Percentiles rank a stretch among this genome's conserved stretches.
Evolutionary conservation across 164 flowering plant genomes (phyloP).

Genomic region (grape (Vitis vinifera)): ASM3070453v1 NC_081822.1:6780501-6781000

Average conservation of each 20-base stretch:
- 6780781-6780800: constrained; percentile 62
- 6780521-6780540: background rate
- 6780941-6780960: too few species aligned
- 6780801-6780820: constrained; percentile 51
- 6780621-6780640: constrained; percentile 88
- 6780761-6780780: constrained; percentile 65
- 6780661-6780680: constrained; percentile 42
- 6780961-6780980: too few species aligned
- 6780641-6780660: constrained; percentile 73
- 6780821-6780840: constrained; percentile 73
- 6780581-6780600: background rate
- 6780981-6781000: too few species aligned
- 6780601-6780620: constrained; percentile 91
- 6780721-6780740: background rate
- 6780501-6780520: background rate
- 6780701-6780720: background rate
- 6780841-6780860: constrained; percentile 49
- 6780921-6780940: too few species aligned
- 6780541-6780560: background rate
- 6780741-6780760: constrained; percentile 14
- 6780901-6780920: background rate
- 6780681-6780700: background rate
- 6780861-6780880: background rate
- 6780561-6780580: background rate
- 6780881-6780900: background rate